phyloP scores from a whole-genome alignment of 1,139 yeast genomes.

The Debaryomyces fabryi region DNA sequence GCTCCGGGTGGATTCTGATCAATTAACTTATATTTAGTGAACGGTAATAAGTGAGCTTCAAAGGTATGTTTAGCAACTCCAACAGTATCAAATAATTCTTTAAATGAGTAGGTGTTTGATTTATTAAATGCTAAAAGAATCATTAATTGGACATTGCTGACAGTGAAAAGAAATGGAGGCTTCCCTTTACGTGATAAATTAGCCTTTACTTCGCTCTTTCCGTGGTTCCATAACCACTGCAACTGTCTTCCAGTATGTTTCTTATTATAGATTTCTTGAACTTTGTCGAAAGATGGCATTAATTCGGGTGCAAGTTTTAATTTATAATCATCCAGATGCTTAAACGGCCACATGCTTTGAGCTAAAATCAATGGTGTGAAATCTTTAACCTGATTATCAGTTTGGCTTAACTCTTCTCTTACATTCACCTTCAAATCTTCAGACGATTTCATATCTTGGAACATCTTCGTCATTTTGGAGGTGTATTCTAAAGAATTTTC shows the following conservation, averaged over 20 bases:
- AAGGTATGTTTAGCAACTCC: slow-evolving; percentile 68
- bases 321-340: slow-evolving; percentile 45
- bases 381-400: slow-evolving; percentile 49
- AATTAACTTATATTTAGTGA: slow-evolving; percentile 76
- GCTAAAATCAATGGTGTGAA: slow-evolving; percentile 81
- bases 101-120: slow-evolving; percentile 57
- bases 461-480: slow-evolving; percentile 93
- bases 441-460: slow-evolving; percentile 89
- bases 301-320: slow-evolving; percentile 56
- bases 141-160: slow-evolving; percentile 85
- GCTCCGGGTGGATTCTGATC: slow-evolving; percentile 63
- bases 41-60: slow-evolving; percentile 75
- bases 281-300: slow-evolving; percentile 62
- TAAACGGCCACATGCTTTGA: slow-evolving; percentile 88
- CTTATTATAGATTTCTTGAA: slow-evolving; percentile 67
- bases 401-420: slow-evolving; percentile 49
- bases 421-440: slow-evolving; percentile 73
- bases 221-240: slow-evolving; percentile 95
- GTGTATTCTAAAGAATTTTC: slow-evolving; percentile 94
- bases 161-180: slow-evolving; percentile 80
- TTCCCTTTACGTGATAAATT: slow-evolving; percentile 80
- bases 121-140: slow-evolving; percentile 81
- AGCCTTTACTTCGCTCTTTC: slow-evolving; percentile 92
- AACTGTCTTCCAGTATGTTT: slow-evolving; percentile 88
- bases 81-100: slow-evolving; percentile 66